Conservation (phyloP, 2,329 filamentous ascomycete genomes). For the Venturia oleaginea region DNA sequence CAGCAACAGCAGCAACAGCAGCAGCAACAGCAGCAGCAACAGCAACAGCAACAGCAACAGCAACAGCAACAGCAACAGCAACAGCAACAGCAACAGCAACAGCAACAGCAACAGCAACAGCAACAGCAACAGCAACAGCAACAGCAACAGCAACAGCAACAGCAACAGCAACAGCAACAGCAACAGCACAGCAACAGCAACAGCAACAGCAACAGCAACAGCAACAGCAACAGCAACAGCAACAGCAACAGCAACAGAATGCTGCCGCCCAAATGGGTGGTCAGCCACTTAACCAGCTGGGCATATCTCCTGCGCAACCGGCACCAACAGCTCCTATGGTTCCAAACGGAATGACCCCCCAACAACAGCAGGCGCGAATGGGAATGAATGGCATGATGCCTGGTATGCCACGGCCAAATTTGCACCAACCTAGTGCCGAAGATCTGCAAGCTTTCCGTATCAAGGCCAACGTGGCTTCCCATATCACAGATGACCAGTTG, state of each 20-base stretch:
- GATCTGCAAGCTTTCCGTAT: background rate
- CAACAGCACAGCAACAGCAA: too few species aligned
- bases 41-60: constrained; percentile 6
- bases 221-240: background rate
- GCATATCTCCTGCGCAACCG: background rate
- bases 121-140: constrained; percentile 7
- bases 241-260: background rate
- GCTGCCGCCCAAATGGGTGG: background rate
- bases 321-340: constrained; percentile 8
- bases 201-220: constrained; percentile 6
- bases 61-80: constrained; percentile 7
- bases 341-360: constrained; percentile 2
- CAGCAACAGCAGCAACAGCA: too few species aligned
- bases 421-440: background rate
- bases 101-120: constrained; percentile 6
- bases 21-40: too few species aligned
- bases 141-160: constrained; percentile 3
- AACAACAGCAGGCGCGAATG: constrained; percentile 9
- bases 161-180: constrained; percentile 6
- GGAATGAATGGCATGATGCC: constrained; percentile 2
- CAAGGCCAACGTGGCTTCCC: background rate
- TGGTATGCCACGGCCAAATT: background rate
- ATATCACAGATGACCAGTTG: background rate
- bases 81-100: constrained; percentile 3
- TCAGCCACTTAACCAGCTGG: background rate